Conservation (phyloP, 257 asterid species). For the Euphrasia confusa region DNA sequence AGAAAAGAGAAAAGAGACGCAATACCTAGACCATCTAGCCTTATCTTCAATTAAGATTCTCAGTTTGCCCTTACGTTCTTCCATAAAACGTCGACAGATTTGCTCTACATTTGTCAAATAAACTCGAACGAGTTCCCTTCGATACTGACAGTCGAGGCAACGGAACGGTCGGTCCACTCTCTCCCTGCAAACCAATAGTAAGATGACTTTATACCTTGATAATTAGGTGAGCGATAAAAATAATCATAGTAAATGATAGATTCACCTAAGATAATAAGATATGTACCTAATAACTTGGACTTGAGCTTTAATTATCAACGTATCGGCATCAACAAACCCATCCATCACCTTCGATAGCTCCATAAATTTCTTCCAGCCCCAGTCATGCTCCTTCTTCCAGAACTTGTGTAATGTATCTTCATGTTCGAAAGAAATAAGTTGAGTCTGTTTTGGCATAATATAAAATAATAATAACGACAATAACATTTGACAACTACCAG, state of each 20-base stretch:
- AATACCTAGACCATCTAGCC: constrained; percentile 90
- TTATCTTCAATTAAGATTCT: constrained; percentile 80
- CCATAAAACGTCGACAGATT: constrained; percentile 86
- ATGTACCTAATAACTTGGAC: constrained; percentile 89
- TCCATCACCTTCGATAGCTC: constrained; percentile 84
- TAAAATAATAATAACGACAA: neutral
- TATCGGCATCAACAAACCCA: constrained; percentile 83
- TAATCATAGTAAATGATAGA: constrained; percentile 3
- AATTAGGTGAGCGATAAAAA: neutral
- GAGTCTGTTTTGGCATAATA: neutral
- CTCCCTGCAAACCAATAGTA: constrained; percentile 53
- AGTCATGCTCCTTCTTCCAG: constrained; percentile 97
- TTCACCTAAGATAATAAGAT: constrained; percentile 3
- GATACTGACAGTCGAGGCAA: constrained; percentile 80
- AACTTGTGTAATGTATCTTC: constrained; percentile 92
- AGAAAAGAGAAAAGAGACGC: constrained; percentile 10
- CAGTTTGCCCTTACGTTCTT: constrained; percentile 73
- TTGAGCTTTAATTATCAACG: constrained; percentile 86
- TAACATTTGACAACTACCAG: constrained; percentile 44
- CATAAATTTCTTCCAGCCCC: constrained; percentile 99
- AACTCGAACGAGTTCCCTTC: constrained; percentile 92
- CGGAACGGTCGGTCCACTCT: constrained; percentile 89
- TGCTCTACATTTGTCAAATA: constrained; percentile 91
- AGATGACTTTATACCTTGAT: constrained; percentile 7
- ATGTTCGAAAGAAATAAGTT: constrained; percentile 16